phyloP scores from a whole-genome alignment of 2,329 filamentous ascomycete genomes.

The Rutstroemia sp. region DNA sequence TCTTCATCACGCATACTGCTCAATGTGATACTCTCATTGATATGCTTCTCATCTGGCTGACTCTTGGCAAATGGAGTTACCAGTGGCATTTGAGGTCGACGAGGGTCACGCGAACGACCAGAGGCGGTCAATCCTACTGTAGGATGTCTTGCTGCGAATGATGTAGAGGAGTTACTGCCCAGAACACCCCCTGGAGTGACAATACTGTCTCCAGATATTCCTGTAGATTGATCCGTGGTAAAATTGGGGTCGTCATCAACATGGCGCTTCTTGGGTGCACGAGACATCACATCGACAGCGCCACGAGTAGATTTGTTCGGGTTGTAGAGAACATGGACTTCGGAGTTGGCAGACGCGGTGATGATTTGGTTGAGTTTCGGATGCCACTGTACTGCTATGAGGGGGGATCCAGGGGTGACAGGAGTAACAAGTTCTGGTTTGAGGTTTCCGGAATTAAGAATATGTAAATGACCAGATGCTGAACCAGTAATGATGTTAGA shows the following conservation, averaged over 20 bases:
- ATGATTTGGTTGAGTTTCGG: constrained; percentile 92
- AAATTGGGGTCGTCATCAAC: constrained; percentile 87
- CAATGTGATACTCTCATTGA: constrained; percentile 80
- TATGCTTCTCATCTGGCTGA: constrained; percentile 83
- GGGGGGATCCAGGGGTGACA: constrained; percentile 74
- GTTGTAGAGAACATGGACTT: constrained; percentile 86
- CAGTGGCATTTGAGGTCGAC: constrained; percentile 75
- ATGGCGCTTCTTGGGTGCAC: constrained; percentile 88
- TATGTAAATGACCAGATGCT: constrained; percentile 76
- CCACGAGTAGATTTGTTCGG: constrained; percentile 75
- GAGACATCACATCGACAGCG: constrained; percentile 83
- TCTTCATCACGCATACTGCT: constrained; percentile 95
- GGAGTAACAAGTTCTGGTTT: constrained; percentile 77
- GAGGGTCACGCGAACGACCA: constrained; percentile 69
- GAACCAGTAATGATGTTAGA: constrained; percentile 87
- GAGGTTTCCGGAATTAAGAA: constrained; percentile 88
- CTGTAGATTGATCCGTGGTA: constrained; percentile 75
- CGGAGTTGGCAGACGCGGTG: constrained; percentile 84
- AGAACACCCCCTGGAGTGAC: constrained; percentile 60
- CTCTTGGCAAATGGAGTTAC: constrained; percentile 86
- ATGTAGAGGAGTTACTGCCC: constrained; percentile 38
- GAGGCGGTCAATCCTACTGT: constrained; percentile 70
- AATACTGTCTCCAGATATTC: constrained; percentile 77
- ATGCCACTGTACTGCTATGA: constrained; percentile 88
- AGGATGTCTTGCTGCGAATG: constrained; percentile 53